phyloP scores from a whole-genome alignment of 495 filamentous ascomycete genomes.

The Hypoxylon fuscum region DNA sequence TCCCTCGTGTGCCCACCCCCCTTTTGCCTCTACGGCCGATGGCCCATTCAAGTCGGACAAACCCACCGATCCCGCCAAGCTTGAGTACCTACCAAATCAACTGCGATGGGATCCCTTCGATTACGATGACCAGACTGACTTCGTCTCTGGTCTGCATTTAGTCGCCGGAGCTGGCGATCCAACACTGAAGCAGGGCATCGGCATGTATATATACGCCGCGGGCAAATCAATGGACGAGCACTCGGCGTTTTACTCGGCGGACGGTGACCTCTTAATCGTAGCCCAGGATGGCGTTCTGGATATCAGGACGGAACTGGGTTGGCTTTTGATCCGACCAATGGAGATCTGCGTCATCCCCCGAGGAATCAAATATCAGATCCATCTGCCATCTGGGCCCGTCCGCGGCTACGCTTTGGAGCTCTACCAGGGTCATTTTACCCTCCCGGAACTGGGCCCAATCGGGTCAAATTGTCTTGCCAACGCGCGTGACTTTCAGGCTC shows the following conservation, averaged over 20 bases:
- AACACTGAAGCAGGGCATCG: slow-evolving; percentile 80
- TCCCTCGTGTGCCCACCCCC: slow-evolving; percentile 81
- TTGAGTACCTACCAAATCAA: slow-evolving; percentile 85
- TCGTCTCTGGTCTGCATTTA: slow-evolving; percentile 78
- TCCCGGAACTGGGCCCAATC: slow-evolving; percentile 90
- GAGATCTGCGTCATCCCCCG: slow-evolving; percentile 91
- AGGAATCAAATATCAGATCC: slow-evolving; percentile 81
- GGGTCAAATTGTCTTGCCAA: slow-evolving; percentile 90
- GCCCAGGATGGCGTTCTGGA: slow-evolving; percentile 84
- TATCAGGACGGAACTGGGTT: slow-evolving; percentile 86
- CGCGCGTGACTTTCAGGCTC: slow-evolving; percentile 86
- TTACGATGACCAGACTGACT: slow-evolving; percentile 72
- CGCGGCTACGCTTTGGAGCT: slow-evolving; percentile 89
- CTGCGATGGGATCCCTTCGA: slow-evolving; percentile 94
- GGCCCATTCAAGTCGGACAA: slow-evolving; percentile 33
- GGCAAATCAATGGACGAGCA: slow-evolving; percentile 78
- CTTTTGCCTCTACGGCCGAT: slow-evolving; percentile 65
- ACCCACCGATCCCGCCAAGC: slow-evolving; percentile 42
- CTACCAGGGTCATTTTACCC: slow-evolving; percentile 83
- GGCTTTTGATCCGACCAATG: slow-evolving; percentile 83
- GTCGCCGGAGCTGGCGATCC: slow-evolving; percentile 86
- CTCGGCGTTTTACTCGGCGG: slow-evolving; percentile 88
- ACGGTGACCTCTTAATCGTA: slow-evolving; percentile 89
- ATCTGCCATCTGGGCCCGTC: slow-evolving; percentile 67
- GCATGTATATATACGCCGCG: slow-evolving; percentile 83